Conservation (phyloP, 2,329 filamentous ascomycete species). For the Colletotrichum endophyticum region DNA sequence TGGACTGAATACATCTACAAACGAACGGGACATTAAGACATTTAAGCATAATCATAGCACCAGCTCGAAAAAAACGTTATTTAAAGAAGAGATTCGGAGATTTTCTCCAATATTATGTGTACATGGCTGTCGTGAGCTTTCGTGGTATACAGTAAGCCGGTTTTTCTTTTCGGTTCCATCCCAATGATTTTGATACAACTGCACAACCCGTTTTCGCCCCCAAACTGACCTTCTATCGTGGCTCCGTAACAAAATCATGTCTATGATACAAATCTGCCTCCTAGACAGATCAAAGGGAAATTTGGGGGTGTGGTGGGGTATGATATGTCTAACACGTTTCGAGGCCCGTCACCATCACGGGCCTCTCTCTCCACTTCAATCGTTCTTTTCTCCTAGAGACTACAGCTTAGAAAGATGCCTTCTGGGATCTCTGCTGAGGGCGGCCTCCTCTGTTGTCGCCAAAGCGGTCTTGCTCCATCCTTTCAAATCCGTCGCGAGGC, state of each 20-base stretch:
- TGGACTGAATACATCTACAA: neutral
- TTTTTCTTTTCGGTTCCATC: neutral
- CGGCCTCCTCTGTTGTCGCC: neutral
- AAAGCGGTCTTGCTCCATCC: constrained; percentile 4
- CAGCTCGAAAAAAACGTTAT: neutral
- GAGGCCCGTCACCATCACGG: neutral
- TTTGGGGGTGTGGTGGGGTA: neutral
- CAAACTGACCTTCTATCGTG: neutral
- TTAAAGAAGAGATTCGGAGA: constrained; percentile 17
- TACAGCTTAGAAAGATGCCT: neutral
- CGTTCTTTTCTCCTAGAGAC: neutral
- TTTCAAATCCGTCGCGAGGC: constrained; percentile 8
- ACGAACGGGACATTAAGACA: neutral
- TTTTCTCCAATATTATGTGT: constrained; percentile 1
- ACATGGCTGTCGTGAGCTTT: constrained; percentile 4
- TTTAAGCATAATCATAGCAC: neutral
- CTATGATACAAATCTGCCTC: constrained; percentile 9
- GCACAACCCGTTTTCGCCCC: neutral
- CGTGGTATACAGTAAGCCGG: neutral
- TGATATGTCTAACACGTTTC: neutral
- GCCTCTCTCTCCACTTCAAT: neutral
- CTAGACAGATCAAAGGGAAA: constrained; percentile 1
- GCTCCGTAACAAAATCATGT: neutral
- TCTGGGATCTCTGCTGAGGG: neutral
- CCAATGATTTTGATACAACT: neutral